Base-by-base conservation (phyloP, 371 early-diverging fungal species). In the Syncephalastrum sp. region DNA sequence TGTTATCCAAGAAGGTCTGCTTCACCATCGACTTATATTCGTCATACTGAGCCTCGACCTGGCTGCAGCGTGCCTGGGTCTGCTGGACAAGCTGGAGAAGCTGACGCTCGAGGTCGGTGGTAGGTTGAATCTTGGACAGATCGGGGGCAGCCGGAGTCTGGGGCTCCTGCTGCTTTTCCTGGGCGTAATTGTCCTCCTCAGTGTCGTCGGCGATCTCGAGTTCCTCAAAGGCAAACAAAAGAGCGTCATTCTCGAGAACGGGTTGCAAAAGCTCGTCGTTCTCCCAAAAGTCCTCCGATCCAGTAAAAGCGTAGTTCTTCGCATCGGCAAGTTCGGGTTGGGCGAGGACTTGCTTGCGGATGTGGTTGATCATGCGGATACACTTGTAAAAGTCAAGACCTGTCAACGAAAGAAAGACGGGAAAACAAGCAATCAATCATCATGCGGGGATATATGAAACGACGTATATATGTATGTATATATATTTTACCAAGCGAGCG, bases 331-430 rank as follows among this genome's bases (percentile, higher is more conserved):
- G 55, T 12, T 61, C 64, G 5, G 64, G 69, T 7, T 59, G 46
- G 10, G 29, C 16, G 7, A 53, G 59, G 12, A 56, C 81, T 54
- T 79, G 63, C 49, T 79, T 46, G 42, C 94, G 87, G 43, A 93
- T 79, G 62, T 91, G 90, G 74, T 96, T 96, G 67, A 96, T 85
- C 58, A 91, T 67, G 12, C 91, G 84, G 57, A 96, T 91, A 59
- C 86, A 86, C 47, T 89, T 86, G 77, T 94, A 94, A 67, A 93
- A 91, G 61, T 93, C 93, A 44, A 94, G 81, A 10, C 67, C 80
- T 75, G 21, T 54, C 25, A 52, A 21, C 15, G 25, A 29, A 38
- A 25, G 17, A 16, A 16, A 59, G 24, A 27, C 29, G 25, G 42
- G 43, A 57, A 17, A 38, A 3, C 5, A 3, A 38, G 7, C 5